These are phyloP conservation scores for Ormosia emarginata DNA, from an alignment of 306 rosid genomes.

Conservation along the genomic window DNA sequence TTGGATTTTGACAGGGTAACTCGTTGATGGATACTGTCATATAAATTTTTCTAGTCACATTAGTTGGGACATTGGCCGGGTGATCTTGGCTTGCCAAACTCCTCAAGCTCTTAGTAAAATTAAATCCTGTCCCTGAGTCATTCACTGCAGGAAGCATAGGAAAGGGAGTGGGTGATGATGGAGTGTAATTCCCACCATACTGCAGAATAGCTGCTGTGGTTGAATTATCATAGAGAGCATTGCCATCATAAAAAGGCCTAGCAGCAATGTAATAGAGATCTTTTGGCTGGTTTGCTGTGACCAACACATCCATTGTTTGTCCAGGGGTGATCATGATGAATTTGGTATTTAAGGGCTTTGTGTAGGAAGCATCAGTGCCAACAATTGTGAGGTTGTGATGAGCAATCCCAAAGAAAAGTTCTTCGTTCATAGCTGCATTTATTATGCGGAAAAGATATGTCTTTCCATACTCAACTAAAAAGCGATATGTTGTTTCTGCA, in stretches of 20 bases:
- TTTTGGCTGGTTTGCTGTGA: constrained; percentile 27
- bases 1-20: constrained; percentile 18
- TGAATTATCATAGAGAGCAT: neutral
- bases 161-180: neutral
- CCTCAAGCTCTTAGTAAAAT: constrained; percentile 5
- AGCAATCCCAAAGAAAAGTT: constrained; percentile 38
- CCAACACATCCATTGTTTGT: constrained; percentile 47
- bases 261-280: constrained; percentile 35
- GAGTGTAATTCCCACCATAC: constrained; percentile 12
- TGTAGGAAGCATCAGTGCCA: constrained; percentile 33
- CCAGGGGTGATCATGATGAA: constrained; percentile 48
- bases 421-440: constrained; percentile 38
- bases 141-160: constrained; percentile 23
- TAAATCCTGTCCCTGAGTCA: neutral
- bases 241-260: constrained; percentile 13
- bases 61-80: constrained; percentile 26
- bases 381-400: constrained; percentile 37
- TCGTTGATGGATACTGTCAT: constrained; percentile 30
- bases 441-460: constrained; percentile 34
- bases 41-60: constrained; percentile 7
- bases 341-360: constrained; percentile 26
- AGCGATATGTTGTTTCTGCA: constrained; percentile 30
- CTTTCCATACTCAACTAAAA: constrained; percentile 26
- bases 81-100: constrained; percentile 32
- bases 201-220: constrained; percentile 31